Evolutionary conservation across 768 basidiomycete species (phyloP), one percentile per base, ranked within the genome.

Genomic region (Suillus lakei): DNA sequence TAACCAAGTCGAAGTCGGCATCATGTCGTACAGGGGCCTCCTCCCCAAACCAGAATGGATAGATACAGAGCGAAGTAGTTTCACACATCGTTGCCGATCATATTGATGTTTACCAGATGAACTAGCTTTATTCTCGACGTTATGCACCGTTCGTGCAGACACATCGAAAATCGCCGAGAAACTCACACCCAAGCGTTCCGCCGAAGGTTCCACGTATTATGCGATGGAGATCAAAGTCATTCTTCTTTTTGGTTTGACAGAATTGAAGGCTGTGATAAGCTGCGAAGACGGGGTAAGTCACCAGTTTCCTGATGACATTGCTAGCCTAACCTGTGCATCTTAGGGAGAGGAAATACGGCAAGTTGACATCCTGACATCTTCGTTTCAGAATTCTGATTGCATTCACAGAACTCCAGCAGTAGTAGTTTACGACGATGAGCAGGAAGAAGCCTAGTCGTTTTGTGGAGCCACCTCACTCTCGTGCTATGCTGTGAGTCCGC

Each of bases 191-290:
- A 71, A 41, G 63, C 69, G 69, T 13, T 63, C 74, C 5, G 26
- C 66, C 0, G 70, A 77, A 4, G 76, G 75, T 3, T 39, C 64
- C 28, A 8, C 58, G 67, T 76, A 77, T 50, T 74, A 68, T n/a
- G 66, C 64, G 21, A 63, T 76, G 48, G 76, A 76, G 18, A 66
- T 76, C 58, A 74, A 73, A 12, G 65, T 87, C 6, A 74, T 87
- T 12, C 66, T 88, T 28, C 72, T 82, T 9, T 86, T 88, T 62
- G 86, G 86, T 5, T 67, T 83, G 54, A 86, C 85, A 3, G 86
- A 87, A 65, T 70, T 87, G 66, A 81, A 79, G 64, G 86, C 85
- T 0, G 82, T 85, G 56, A 79, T 87, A 56, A 75, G 78, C 30
- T 88, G 86, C 85, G 72, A 76, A 66, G 84, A 85, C 50, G 77